Evolutionary conservation across 2,329 filamentous ascomycete genomes (phyloP).

Genomic region (Colletotrichum limetticola): DNA sequence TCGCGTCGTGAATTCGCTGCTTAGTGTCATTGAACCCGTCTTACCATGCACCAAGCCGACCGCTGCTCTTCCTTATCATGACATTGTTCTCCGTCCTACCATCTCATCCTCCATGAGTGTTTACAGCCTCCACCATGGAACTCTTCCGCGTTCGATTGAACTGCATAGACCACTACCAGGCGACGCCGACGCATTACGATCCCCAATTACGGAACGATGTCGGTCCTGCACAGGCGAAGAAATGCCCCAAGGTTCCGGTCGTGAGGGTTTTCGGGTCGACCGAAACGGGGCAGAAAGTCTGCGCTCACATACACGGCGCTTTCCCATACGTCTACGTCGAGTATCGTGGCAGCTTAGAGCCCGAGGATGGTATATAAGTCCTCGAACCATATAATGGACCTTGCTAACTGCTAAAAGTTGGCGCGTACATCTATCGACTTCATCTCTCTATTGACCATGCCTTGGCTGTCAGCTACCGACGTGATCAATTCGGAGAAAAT

Average conservation of each 20-base stretch:
- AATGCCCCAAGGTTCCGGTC: conserved; percentile 81
- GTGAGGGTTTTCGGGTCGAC: conserved; percentile 93
- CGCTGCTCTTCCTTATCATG: neutral
- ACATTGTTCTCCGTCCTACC: neutral
- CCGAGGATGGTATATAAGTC: conserved; percentile 70
- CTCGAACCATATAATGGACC: neutral
- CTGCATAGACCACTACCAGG: conserved; percentile 95
- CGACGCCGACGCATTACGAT: conserved; percentile 81
- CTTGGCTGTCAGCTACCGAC: conserved; percentile 84
- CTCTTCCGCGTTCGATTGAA: conserved; percentile 92
- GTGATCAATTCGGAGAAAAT: conserved; percentile 75
- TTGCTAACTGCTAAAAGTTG: conserved; percentile 60
- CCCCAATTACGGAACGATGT: conserved; percentile 77
- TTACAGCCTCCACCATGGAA: conserved; percentile 58
- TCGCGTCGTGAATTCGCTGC: conserved; percentile 14
- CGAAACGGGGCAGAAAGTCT: conserved; percentile 94
- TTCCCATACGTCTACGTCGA: conserved; percentile 96
- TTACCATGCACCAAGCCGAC: neutral
- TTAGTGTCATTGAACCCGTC: conserved; percentile 4
- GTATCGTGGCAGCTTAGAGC: conserved; percentile 76
- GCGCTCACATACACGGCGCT: conserved; percentile 93
- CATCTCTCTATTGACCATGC: conserved; percentile 93
- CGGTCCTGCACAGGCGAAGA: conserved; percentile 66
- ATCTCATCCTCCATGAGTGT: conserved; percentile 22
- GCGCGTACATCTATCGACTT: conserved; percentile 79